These are phyloP conservation scores for Biscutella auriculata DNA, from an alignment of 441 rosid species.

Conservation along the genomic window DNA sequence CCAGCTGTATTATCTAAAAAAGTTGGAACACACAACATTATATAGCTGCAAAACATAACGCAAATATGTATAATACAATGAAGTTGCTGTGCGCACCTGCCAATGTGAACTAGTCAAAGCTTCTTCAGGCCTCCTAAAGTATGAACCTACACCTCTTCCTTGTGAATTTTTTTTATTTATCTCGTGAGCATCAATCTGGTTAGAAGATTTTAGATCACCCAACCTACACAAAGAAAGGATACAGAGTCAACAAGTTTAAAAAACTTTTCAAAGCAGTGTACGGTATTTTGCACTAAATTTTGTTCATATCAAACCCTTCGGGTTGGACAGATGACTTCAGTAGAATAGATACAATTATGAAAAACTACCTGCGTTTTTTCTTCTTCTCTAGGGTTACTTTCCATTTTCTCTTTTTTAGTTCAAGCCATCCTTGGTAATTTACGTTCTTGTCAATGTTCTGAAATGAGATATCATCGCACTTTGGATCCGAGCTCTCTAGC, in stretches of 20 bases:
- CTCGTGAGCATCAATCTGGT: slow-evolving; percentile 22
- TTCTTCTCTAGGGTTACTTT: slow-evolving; percentile 47
- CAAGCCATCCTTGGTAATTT: slow-evolving; percentile 97
- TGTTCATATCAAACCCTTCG: slow-evolving; percentile 3
- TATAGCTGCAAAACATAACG: slow-evolving; percentile 19
- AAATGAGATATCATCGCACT: slow-evolving; percentile 21
- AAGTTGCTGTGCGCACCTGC: slow-evolving; percentile 44
- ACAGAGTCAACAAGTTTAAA: slow-evolving; percentile 7
- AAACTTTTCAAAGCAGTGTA: slow-evolving; percentile 3
- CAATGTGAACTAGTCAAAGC: slow-evolving; percentile 71
- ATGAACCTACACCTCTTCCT: slow-evolving; percentile 68
- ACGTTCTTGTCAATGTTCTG: slow-evolving; percentile 58
- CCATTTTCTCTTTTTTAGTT: slow-evolving; percentile 88
- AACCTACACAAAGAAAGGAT: slow-evolving; percentile 38
- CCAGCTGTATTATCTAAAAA: slow-evolving; percentile 78
- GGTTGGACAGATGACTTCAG: background rate
- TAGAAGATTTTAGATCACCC: slow-evolving; percentile 37
- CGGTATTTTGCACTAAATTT: slow-evolving; percentile 1
- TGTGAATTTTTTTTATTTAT: slow-evolving; percentile 32
- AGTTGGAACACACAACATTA: slow-evolving; percentile 4
- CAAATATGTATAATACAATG: slow-evolving; percentile 9
- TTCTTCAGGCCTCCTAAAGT: slow-evolving; percentile 72
- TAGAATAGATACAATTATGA: background rate
- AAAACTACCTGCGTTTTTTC: slow-evolving; percentile 67
- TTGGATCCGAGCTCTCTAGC: slow-evolving; percentile 27